Base-by-base conservation (phyloP, 1,139 yeast genomes). In the Blastobotrys serpentis region DNA sequence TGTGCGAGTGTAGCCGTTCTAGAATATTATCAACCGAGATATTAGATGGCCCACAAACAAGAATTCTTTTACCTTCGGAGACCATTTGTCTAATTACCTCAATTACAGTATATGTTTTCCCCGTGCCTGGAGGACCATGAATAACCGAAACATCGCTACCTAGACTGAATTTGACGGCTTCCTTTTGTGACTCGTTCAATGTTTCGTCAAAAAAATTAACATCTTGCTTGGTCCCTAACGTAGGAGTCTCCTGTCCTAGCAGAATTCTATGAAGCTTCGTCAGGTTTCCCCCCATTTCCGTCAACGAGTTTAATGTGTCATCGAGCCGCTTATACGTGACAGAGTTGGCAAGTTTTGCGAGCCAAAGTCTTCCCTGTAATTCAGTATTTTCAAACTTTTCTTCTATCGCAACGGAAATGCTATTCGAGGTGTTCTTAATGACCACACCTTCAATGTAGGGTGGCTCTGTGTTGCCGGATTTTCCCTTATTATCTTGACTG, bases 21-120 rank as follows among this genome's bases (percentile, higher is more conserved):
- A 89, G 68, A 25, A 92, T 86, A 0, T 95, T 92, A 65, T 92
- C 98, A 0, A 89, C 96, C 0, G 97, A 82, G n/a, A 89, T 84
- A 63, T 92, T 92, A 0, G 98, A 90, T 0, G 98, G 96, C 0
- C 97, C 98, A 69, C 98, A 90, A 0, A 92, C 94, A 37, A 92
- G 71, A 0, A 92, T 83, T 46, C 92, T 72, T 56, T 85, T 82
- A 6, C 82, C 81, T 11, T 70, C 69, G 13, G 71, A 72, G 0
- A 84, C 76, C 48, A 88, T 69, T 61, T 90, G 97, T 44, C 85
- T 78, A 36, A 89, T 83, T 8, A 87, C 69, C 60, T 92, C 98
- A n/a, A 90, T 81, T 6, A 92, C 60, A 0, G 98, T 90, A 54
- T 84, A 84, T 0, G 98, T 92, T 59, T 84, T 84, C 14, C 90